A percentile compares a stretch with the other conserved stretches of the same genome.
phyloP scores from a whole-genome alignment of 176 grass and related monocot genomes.

The Carex kokanica region DNA sequence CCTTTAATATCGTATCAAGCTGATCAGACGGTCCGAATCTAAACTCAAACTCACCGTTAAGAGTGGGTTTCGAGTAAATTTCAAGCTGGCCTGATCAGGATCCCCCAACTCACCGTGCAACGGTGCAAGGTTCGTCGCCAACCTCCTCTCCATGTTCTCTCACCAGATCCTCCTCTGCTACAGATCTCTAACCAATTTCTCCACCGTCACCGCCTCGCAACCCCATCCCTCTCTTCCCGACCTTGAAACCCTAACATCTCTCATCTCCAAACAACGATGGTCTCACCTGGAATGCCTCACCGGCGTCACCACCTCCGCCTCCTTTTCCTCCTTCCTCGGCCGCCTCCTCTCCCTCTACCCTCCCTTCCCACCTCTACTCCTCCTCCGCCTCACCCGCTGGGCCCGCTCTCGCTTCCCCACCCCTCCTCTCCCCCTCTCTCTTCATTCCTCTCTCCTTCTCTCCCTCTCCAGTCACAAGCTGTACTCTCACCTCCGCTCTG shows the following conservation, averaged over 20 bases:
- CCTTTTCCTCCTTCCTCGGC: slow-evolving; percentile 40
- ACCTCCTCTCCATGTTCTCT: neutral
- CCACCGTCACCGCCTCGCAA: neutral
- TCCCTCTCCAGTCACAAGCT: slow-evolving; percentile 46
- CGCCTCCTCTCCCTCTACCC: slow-evolving; percentile 42
- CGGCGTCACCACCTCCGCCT: slow-evolving; percentile 35
- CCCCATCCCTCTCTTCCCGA: neutral
- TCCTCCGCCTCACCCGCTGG: slow-evolving; percentile 55
- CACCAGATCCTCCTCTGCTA: neutral
- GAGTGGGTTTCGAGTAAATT: too few relatives aligned
- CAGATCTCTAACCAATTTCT: neutral
- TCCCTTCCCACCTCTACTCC: slow-evolving; percentile 29
- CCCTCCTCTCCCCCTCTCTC: slow-evolving; percentile 51
- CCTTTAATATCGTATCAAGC: too few relatives aligned
- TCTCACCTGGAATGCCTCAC: slow-evolving; percentile 39
- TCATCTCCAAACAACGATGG: slow-evolving; percentile 12
- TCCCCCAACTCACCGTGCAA: neutral
- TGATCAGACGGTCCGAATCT: too few relatives aligned
- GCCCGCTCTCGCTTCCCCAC: slow-evolving; percentile 43
- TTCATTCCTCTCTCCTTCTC: slow-evolving; percentile 68
- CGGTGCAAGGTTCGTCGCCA: neutral
- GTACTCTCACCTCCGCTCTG: slow-evolving; percentile 58
- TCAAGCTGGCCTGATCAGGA: too few relatives aligned
- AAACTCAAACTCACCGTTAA: too few relatives aligned
- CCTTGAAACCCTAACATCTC: slow-evolving; percentile 1